These are phyloP conservation scores for Pythium monospermum DNA, from an alignment of 352 stramenopile genomes.

Conservation along the genomic window DNA sequence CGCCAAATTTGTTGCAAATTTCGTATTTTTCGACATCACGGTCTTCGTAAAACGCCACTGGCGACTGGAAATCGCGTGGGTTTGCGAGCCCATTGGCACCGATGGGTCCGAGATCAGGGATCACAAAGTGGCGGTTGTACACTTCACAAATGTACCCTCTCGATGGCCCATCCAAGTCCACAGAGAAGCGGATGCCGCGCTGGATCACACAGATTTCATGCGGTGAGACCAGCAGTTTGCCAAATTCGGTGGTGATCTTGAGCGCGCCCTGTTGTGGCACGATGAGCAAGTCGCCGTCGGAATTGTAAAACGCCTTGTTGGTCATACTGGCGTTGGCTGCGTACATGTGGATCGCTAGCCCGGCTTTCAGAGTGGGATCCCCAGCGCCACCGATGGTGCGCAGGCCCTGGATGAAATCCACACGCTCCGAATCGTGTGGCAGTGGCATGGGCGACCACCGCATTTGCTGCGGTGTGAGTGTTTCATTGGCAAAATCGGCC, in stretches of 20 bases:
- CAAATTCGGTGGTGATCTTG: conserved; percentile 93
- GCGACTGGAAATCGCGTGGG: conserved; percentile 92
- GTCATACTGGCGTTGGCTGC: conserved; percentile 87
- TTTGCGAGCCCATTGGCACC: conserved; percentile 96
- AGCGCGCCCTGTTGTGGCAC: conserved; percentile 90
- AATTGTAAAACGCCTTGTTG: conserved; percentile 92
- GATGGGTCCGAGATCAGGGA: conserved; percentile 95
- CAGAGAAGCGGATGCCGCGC: conserved; percentile 91
- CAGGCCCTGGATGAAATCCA: conserved; percentile 90
- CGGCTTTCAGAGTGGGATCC: conserved; percentile 86
- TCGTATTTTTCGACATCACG: conserved; percentile 67
- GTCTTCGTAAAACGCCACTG: conserved; percentile 88
- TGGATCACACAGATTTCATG: conserved; percentile 95
- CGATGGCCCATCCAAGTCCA: conserved; percentile 79
- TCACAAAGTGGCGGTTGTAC: conserved; percentile 93
- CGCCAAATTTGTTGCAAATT: conserved; percentile 87
- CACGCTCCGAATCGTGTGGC: conserved; percentile 31
- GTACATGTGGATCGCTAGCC: conserved; percentile 94
- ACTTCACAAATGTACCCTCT: conserved; percentile 95
- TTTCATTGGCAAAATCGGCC: conserved; percentile 62
- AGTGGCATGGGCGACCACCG: conserved; percentile 88
- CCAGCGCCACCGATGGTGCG: conserved; percentile 84
- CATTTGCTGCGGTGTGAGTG: conserved; percentile 88
- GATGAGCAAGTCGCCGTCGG: conserved; percentile 96
- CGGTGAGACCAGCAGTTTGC: conserved; percentile 78